A percentile compares a stretch with the other conserved stretches of the same genome.
Conservation (phyloP, 129 eudicot genomes). For the Artemisia argyi region DNA sequence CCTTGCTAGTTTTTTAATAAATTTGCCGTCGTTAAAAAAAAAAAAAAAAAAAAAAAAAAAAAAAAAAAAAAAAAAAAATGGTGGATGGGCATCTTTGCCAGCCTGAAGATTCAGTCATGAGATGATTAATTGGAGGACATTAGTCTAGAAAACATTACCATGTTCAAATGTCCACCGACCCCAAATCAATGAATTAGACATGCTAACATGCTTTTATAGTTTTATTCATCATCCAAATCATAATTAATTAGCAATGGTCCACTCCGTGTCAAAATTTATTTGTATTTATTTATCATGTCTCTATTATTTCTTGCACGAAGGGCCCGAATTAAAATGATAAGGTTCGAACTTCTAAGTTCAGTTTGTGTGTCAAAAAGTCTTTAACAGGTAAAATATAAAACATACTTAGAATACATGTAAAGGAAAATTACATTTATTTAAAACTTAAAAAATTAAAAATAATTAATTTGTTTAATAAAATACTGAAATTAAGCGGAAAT, state of each 20-base stretch:
- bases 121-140: conserved; percentile 1
- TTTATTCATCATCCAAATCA: neutral
- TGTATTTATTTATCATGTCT: neutral
- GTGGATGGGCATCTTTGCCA: conserved; percentile 1
- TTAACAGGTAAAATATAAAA: too few species aligned
- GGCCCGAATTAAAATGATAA: too few species aligned
- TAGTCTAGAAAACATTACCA: conserved; percentile 1
- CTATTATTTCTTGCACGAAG: neutral
- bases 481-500: too few species aligned
- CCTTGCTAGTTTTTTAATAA: too few species aligned
- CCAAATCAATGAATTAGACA: neutral
- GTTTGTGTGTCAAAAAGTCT: neutral
- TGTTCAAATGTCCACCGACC: conserved; percentile 1
- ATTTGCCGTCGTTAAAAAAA: too few species aligned
- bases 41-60: too few species aligned
- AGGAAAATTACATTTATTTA: too few species aligned
- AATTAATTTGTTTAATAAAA: too few species aligned
- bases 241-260: neutral
- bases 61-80: too few species aligned
- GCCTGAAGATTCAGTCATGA: conserved; percentile 3
- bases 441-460: too few species aligned
- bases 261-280: neutral
- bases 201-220: neutral
- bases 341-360: too few species aligned
- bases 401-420: too few species aligned